Conservation (phyloP, 2,329 filamentous ascomycete genomes). For the Sporothrix sp. region DNA sequence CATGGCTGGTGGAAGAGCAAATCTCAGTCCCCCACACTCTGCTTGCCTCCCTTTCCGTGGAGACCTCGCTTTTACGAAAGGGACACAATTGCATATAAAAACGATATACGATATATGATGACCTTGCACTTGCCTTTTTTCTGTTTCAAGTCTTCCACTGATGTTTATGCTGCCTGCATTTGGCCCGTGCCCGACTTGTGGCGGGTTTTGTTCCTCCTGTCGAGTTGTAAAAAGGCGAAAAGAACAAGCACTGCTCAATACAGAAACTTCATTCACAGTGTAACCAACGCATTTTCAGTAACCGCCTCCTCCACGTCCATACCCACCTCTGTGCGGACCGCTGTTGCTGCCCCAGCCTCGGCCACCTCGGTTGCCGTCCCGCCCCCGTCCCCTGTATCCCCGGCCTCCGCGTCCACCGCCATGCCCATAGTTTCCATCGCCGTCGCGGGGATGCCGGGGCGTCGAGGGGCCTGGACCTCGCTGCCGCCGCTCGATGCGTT, state of each 20-base stretch:
- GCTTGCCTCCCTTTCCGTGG: conserved; percentile 32
- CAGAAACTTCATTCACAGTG: no score
- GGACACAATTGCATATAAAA: conserved; percentile 32
- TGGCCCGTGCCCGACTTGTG: no score
- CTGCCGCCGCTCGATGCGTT: conserved; percentile 50
- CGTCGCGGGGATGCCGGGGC: conserved; percentile 22
- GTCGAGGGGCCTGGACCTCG: conserved; percentile 42
- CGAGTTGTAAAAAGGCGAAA: no score
- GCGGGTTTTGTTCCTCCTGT: no score
- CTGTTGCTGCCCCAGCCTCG: conserved; percentile 24
- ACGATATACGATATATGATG: no score
- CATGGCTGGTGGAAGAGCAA: conserved; percentile 37
- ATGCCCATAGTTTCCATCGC: conserved; percentile 25
- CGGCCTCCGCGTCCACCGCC: conserved; percentile 29
- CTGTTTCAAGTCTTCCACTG: no score
- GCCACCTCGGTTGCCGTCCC: conserved; percentile 24
- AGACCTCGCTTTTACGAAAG: conserved; percentile 37
- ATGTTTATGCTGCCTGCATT: no score
- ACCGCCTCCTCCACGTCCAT: conserved; percentile 20
- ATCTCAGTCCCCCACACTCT: conserved; percentile 35
- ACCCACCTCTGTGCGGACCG: conserved; percentile 22
- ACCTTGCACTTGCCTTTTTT: no score
- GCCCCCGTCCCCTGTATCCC: conserved; percentile 27
- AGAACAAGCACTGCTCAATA: no score
- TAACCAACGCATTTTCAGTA: no score